These are phyloP conservation scores for Ustilago trichophora DNA, from an alignment of 1,284 basidiomycete species.

Conservation along the genomic window DNA sequence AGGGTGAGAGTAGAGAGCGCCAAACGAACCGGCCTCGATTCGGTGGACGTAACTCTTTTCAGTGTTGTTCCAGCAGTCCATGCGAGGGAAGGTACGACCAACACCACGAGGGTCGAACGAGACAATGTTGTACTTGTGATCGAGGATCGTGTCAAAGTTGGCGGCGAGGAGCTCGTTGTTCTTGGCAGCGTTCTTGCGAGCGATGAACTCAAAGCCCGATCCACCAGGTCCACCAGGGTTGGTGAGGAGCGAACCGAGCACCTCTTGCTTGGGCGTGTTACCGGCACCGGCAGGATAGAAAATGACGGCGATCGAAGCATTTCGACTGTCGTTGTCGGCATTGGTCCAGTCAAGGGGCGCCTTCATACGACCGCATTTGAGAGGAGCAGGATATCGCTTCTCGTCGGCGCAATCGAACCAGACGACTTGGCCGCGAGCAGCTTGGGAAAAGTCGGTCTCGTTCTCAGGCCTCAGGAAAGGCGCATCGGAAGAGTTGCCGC, in stretches of 20 bases:
- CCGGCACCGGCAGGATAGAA: slow-evolving; percentile 50
- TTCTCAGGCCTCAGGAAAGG: slow-evolving; percentile 26
- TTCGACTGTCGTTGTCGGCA: slow-evolving; percentile 32
- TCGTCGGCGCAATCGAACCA: slow-evolving; percentile 43
- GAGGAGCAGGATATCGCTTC: slow-evolving; percentile 30
- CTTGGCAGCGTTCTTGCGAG: slow-evolving; percentile 22
- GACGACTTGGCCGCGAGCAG: slow-evolving; percentile 33
- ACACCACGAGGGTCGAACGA: slow-evolving; percentile 53
- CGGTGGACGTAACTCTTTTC: slow-evolving; percentile 32
- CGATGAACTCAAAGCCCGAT: slow-evolving; percentile 39
- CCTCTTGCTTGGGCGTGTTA: slow-evolving; percentile 31
- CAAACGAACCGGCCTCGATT: slow-evolving; percentile 27
- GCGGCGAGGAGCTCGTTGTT: slow-evolving; percentile 28
- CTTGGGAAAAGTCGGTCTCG: slow-evolving; percentile 42
- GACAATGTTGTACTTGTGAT: slow-evolving; percentile 48
- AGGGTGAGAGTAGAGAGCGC: slow-evolving; percentile 29
- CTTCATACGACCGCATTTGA: slow-evolving; percentile 50
- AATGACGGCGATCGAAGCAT: slow-evolving; percentile 50
- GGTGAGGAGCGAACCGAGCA: slow-evolving; percentile 44
- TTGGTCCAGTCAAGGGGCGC: slow-evolving; percentile 54
- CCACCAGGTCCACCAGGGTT: slow-evolving; percentile 56
- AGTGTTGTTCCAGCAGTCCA: slow-evolving; percentile 46
- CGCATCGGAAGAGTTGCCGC: slow-evolving; percentile 7
- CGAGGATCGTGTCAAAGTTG: slow-evolving; percentile 38
- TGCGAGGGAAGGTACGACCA: slow-evolving; percentile 38